These are phyloP conservation scores for Eustoma russellianum DNA, from an alignment of 257 asterid species.

Conservation along the genomic window DNA sequence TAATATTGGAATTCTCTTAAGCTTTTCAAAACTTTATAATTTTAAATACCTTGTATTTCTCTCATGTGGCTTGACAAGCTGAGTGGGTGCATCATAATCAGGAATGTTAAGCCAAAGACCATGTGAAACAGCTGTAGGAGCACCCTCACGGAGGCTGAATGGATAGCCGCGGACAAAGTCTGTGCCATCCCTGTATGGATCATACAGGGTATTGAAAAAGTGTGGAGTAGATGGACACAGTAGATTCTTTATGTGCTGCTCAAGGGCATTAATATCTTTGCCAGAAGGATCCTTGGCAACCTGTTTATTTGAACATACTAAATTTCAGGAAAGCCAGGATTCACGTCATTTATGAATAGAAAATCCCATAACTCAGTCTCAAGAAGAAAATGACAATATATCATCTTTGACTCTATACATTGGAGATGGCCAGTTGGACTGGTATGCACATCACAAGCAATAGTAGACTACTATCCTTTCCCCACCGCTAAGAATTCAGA, in stretches of 20 bases:
- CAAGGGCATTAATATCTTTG: conserved; percentile 61
- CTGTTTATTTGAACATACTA: conserved; percentile 20
- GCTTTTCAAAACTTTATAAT: not conserved
- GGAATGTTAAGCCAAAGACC: conserved; percentile 84
- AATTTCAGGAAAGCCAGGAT: not conserved
- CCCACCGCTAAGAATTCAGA: too few species aligned
- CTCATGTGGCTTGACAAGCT: conserved; percentile 82
- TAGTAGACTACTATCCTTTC: too few species aligned
- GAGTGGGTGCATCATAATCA: conserved; percentile 81
- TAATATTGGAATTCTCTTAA: not conserved
- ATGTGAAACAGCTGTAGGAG: conserved; percentile 60
- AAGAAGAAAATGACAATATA: too few species aligned
- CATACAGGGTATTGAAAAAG: conserved; percentile 77
- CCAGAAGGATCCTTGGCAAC: conserved; percentile 78
- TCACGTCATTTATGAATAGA: too few species aligned
- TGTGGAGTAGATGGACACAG: conserved; percentile 58
- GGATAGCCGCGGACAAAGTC: conserved; percentile 87
- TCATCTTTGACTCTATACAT: too few species aligned
- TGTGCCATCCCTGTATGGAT: conserved; percentile 71
- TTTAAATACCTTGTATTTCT: conserved; percentile 46
- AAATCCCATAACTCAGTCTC: too few species aligned
- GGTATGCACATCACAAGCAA: too few species aligned
- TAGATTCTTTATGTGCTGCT: conserved; percentile 74
- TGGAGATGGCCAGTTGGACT: too few species aligned
- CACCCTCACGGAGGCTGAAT: conserved; percentile 79